Evolutionary conservation across 257 asterid species (phyloP).

Genomic region (Lithospermum erythrorhizon): DNA sequence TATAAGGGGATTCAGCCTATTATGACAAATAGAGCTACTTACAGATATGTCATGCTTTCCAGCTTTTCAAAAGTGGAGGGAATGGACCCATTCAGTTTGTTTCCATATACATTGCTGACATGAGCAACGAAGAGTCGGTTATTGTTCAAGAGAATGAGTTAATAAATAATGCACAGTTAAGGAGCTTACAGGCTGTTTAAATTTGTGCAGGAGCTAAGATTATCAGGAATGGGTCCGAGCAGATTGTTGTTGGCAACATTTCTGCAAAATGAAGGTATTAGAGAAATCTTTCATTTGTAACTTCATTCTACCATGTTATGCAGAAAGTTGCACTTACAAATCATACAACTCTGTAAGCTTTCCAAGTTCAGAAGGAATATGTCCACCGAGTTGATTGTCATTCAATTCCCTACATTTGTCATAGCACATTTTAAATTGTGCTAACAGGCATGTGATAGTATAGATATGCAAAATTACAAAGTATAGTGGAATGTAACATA

Average conservation of each 20-base stretch:
- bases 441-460: neutral
- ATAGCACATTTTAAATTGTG: neutral
- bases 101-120: constrained; percentile 70
- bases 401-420: constrained; percentile 57
- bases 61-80: constrained; percentile 70
- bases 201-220: constrained; percentile 87
- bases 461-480: neutral
- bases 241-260: constrained; percentile 79
- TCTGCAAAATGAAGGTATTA: constrained; percentile 28
- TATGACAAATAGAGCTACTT: constrained; percentile 22
- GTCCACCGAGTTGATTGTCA: constrained; percentile 69
- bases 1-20: neutral
- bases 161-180: no score
- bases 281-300: neutral
- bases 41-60: constrained; percentile 94
- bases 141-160: no score
- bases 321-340: constrained; percentile 34
- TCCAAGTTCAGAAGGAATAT: constrained; percentile 82
- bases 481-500: constrained; percentile 10
- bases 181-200: constrained; percentile 74
- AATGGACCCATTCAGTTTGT: constrained; percentile 69
- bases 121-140: no score
- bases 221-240: constrained; percentile 77
- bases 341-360: constrained; percentile 86
- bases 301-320: neutral